phyloP scores from a whole-genome alignment of 139 green algal species.

The Coelastrella sp. region DNA sequence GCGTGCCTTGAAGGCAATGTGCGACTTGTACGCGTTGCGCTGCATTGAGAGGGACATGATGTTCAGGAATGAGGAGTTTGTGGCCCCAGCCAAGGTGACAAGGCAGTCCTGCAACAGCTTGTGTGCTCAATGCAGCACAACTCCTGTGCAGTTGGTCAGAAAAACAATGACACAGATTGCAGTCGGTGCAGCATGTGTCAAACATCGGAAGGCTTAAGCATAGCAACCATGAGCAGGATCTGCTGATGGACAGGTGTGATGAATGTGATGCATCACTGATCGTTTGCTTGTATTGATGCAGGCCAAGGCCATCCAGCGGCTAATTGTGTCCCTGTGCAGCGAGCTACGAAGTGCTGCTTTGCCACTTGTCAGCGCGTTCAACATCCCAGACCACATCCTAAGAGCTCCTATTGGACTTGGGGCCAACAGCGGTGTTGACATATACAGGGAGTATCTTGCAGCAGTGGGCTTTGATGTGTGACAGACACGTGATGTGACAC shows the following conservation, averaged over 20 bases:
- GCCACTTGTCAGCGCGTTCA: constrained; percentile 80
- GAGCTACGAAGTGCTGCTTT: constrained; percentile 66
- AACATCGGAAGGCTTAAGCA: too few relatives aligned
- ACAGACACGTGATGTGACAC: too few relatives aligned
- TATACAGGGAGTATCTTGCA: constrained; percentile 62
- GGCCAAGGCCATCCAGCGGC: constrained; percentile 85
- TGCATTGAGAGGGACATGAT: constrained; percentile 79
- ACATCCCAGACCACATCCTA: constrained; percentile 88
- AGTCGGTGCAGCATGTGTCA: too few relatives aligned
- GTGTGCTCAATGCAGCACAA: too few relatives aligned
- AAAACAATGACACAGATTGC: too few relatives aligned
- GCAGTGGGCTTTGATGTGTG: constrained; percentile 64
- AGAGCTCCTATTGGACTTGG: constrained; percentile 80
- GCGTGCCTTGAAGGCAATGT: constrained; percentile 73
- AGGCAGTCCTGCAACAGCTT: too few relatives aligned
- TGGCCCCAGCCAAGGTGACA: constrained; percentile 81
- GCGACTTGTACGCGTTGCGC: constrained; percentile 84
- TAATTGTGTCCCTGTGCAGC: constrained; percentile 75
- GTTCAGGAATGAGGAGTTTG: constrained; percentile 85
- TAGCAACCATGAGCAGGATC: too few relatives aligned
- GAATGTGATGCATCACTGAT: too few relatives aligned
- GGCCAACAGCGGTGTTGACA: constrained; percentile 30
- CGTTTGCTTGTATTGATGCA: too few relatives aligned
- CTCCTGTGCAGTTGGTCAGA: too few relatives aligned
- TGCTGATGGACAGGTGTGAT: too few relatives aligned